Conservation (phyloP, 2,329 filamentous ascomycete species). For the Diaporthe citriasiana region DNA sequence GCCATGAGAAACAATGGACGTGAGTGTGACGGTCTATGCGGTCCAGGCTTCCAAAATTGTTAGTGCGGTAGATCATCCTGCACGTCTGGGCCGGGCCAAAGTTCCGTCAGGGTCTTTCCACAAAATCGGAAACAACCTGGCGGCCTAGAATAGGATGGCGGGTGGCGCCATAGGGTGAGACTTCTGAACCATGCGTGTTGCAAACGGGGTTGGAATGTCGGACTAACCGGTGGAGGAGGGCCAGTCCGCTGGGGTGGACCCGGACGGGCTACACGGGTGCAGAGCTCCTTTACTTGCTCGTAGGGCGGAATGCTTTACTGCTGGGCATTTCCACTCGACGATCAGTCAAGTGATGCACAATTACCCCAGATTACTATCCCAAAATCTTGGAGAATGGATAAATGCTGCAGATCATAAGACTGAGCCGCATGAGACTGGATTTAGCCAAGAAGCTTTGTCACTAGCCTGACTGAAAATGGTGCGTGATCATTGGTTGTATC, state of each 20-base stretch:
- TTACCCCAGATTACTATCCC: conserved; percentile 13
- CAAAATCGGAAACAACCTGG: background rate
- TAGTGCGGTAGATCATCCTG: background rate
- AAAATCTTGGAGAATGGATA: background rate
- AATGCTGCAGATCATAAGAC: conserved; percentile 4
- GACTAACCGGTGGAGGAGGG: background rate
- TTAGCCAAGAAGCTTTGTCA: background rate
- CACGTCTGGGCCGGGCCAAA: background rate
- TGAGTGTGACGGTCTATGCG: background rate
- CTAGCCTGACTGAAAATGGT: background rate
- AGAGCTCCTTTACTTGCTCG: background rate
- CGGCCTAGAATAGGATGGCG: conserved; percentile 4
- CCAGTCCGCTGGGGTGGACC: background rate
- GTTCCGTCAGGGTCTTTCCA: conserved; percentile 12
- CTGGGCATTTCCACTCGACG: background rate
- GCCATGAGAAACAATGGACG: background rate
- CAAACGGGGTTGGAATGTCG: conserved; percentile 18
- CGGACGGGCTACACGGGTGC: background rate
- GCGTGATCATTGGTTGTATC: too few relatives aligned
- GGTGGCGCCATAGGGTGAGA: background rate
- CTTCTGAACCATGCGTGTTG: conserved; percentile 12
- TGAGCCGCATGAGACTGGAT: conserved; percentile 9
- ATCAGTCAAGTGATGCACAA: background rate
- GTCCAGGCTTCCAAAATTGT: background rate
- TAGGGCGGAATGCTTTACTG: conserved; percentile 16